phyloP scores from a whole-genome alignment of 2,329 filamentous ascomycete species.

The Lasiodiplodia citricola region DNA sequence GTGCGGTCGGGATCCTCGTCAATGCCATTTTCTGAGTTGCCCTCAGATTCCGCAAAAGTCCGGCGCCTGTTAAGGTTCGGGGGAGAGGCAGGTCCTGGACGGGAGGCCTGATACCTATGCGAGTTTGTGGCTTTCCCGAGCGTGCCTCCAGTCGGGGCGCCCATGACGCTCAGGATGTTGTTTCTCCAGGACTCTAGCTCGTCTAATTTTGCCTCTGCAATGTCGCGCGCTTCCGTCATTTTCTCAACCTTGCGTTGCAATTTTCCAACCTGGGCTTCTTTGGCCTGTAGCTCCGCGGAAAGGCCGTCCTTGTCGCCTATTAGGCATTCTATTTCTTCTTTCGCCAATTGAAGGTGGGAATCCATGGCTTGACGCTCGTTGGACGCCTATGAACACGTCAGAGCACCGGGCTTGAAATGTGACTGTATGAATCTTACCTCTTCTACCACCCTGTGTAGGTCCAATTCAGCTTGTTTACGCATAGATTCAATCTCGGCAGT shows the following conservation, averaged over 20 bases:
- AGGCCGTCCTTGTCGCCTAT: slow-evolving; percentile 28
- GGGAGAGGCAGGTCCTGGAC: not conserved
- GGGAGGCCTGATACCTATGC: not conserved
- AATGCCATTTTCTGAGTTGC: not conserved
- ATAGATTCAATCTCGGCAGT: slow-evolving; percentile 4
- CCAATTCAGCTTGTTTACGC: not conserved
- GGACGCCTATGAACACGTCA: slow-evolving; percentile 2
- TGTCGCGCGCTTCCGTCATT: slow-evolving; percentile 35
- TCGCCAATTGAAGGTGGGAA: slow-evolving; percentile 27
- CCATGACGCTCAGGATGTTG: slow-evolving; percentile 35
- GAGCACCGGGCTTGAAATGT: not conserved
- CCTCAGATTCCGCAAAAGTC: not conserved
- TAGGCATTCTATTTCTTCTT: slow-evolving; percentile 30
- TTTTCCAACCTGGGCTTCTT: not conserved
- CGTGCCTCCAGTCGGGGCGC: slow-evolving; percentile 7
- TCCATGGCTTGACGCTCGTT: not conserved
- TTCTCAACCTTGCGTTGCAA: slow-evolving; percentile 18
- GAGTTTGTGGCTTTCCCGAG: not conserved
- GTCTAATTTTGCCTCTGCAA: slow-evolving; percentile 24
- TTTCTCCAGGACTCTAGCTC: slow-evolving; percentile 35
- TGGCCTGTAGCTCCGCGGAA: not conserved
- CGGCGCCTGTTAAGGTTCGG: not conserved
- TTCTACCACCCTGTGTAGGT: slow-evolving; percentile 8
- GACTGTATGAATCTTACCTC: not conserved
- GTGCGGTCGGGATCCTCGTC: slow-evolving; percentile 3